phyloP scores from a whole-genome alignment of 139 green algal species.

The Tetradesmus obliquus region DNA sequence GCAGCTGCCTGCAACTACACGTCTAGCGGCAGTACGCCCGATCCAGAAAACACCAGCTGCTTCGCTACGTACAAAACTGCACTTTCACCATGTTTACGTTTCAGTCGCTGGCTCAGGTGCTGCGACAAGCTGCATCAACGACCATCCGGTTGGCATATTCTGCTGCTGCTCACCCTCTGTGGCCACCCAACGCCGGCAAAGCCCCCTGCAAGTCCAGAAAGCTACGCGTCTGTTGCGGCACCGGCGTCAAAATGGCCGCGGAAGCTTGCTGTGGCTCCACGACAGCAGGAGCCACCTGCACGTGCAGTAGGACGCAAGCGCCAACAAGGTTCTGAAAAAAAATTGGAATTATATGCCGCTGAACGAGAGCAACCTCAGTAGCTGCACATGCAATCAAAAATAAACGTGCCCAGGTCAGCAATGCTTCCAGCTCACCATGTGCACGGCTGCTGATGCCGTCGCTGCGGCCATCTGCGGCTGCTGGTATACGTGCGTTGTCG shows the following conservation, averaged over 20 bases:
- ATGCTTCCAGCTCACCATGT: neutral
- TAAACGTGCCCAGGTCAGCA: neutral
- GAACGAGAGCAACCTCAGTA: neutral
- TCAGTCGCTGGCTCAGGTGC: neutral
- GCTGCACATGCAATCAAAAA: neutral
- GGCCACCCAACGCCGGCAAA: slow-evolving; percentile 13
- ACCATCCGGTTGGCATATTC: neutral
- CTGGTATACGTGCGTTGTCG: neutral
- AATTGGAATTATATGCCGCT: neutral
- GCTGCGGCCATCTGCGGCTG: neutral
- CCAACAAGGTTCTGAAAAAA: neutral
- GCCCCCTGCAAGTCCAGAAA: slow-evolving; percentile 12
- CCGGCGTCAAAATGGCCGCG: neutral
- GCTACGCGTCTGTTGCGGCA: neutral
- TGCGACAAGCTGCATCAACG: neutral
- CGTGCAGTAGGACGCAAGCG: neutral
- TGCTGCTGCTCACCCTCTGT: slow-evolving; percentile 15
- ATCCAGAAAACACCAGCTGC: neutral
- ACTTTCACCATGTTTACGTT: neutral
- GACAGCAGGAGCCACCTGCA: neutral
- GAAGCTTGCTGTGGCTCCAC: neutral
- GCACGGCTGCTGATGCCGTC: neutral
- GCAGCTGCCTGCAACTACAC: neutral
- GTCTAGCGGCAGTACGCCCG: neutral
- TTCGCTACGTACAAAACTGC: neutral